These are phyloP conservation scores for Funneliformis mosseae DNA, from an alignment of 192 early-diverging fungal species.

Conservation along the genomic window DNA sequence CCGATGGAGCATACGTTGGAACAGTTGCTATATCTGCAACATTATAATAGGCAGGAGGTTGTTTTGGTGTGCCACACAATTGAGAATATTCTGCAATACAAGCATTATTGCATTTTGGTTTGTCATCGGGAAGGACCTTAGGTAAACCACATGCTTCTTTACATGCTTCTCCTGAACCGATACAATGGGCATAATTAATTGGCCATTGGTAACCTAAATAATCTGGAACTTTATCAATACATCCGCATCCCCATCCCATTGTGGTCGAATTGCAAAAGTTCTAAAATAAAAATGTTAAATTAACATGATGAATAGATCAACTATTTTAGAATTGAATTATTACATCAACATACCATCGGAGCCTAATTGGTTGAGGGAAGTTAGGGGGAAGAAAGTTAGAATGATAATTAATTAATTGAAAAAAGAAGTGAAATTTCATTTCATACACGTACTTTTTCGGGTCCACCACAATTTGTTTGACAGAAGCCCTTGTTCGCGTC, in stretches of 20 bases:
- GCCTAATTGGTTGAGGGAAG: not conserved
- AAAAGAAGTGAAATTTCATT: not conserved
- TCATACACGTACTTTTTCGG: not conserved
- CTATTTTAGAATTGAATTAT: not conserved
- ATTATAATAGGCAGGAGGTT: conserved; percentile 22
- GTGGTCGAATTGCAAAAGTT: conserved; percentile 57
- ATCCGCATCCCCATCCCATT: conserved; percentile 59
- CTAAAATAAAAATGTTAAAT: conserved; percentile 27
- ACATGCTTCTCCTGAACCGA: conserved; percentile 13
- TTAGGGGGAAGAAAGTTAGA: not conserved
- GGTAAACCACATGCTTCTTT: not conserved
- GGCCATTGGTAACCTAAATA: conserved; percentile 28
- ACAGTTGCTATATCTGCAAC: not conserved
- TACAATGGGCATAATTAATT: conserved; percentile 11
- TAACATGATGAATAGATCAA: not conserved
- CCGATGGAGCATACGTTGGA: conserved; percentile 14
- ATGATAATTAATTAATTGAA: not conserved
- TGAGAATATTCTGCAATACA: not conserved
- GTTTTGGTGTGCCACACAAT: conserved; percentile 1
- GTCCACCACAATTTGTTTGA: conserved; percentile 13
- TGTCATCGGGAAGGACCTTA: not conserved
- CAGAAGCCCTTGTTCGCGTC: not conserved
- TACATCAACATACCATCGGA: not conserved
- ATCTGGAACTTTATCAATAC: conserved; percentile 45
- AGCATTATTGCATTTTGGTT: not conserved